Conservation (phyloP, 371 early-diverging fungal species). For the Fennellomyces sp. region DNA sequence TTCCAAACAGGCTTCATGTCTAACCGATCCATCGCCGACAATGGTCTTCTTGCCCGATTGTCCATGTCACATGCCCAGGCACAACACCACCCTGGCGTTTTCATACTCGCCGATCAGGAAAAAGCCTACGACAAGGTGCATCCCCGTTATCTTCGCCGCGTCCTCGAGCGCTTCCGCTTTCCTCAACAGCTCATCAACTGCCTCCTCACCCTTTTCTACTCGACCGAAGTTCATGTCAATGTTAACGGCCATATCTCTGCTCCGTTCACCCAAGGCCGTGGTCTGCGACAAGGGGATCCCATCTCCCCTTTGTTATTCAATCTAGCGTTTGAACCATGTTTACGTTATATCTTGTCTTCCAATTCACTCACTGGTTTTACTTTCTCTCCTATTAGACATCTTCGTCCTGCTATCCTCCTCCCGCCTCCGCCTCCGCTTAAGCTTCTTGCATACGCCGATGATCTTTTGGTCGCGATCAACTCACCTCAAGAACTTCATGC, state of each 20-base stretch:
- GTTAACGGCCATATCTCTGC: conserved; percentile 16
- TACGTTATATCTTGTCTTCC: not conserved
- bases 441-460: conserved; percentile 17
- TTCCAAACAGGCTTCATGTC: conserved; percentile 17
- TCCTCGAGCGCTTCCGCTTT: not conserved
- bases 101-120: conserved; percentile 8
- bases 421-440: not conserved
- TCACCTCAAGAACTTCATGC: not conserved
- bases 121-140: conserved; percentile 13
- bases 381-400: not conserved
- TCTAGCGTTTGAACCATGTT: conserved; percentile 21
- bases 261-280: conserved; percentile 12
- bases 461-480: not conserved
- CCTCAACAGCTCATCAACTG: not conserved
- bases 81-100: not conserved
- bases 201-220: not conserved
- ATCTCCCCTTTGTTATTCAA: conserved; percentile 21
- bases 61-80: not conserved
- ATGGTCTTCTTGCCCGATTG: conserved; percentile 1
- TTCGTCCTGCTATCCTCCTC: not conserved
- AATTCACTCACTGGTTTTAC: not conserved
- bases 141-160: not conserved
- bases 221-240: conserved; percentile 15
- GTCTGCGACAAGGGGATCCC: conserved; percentile 18
- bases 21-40: conserved; percentile 9